Evolutionary conservation across 169 alveolate genomes (phyloP), one percentile per base, ranked within the genome.

Genomic region (Plasmodium ovale): DNA sequence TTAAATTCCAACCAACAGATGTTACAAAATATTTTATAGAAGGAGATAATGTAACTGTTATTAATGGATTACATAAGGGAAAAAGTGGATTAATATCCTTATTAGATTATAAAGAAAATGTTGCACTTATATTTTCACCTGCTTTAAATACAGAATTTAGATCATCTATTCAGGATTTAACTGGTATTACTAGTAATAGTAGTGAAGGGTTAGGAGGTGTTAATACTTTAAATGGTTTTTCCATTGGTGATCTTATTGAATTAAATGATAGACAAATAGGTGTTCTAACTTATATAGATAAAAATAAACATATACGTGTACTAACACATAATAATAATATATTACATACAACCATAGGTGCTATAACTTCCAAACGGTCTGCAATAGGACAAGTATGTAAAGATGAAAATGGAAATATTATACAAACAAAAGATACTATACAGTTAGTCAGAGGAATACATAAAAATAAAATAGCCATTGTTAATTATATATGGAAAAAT

Each of bases 31-130:
- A 93, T 53, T 93, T 95, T 53, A 92, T 65, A n/a, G 95, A 94
- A 56, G 97, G 97, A 10, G 97, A 95, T 72, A 93, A 94, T 39
- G 97, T 95, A 37, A 84, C 95, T 16, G 93, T 94, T 16, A 92
- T 95, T 44, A 95, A 92, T 58, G 97, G 97, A 3, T 47, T 92
- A 42, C 93, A 95, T 82, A 94, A 92, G 16, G 97, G 97, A 9
- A 95, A 95, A 65, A 92, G 96, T 33, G 97, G 97, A 21, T 68
- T 95, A 2, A 91, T 95, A 16, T 92, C 96, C 1, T 44, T 94
- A 65, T 84, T 94, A 37, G 94, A 94, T 89, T 87, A 84, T 60
- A 89, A 85, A 51, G 93, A 94, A 68, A 92, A 72, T 62, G 82
- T 69, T 16, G 96, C 95, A 1, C 92, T 94, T 42, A 91, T 94